Conservation (phyloP, 352 stramenopile species). For the Elongisporangium senticosum region DNA sequence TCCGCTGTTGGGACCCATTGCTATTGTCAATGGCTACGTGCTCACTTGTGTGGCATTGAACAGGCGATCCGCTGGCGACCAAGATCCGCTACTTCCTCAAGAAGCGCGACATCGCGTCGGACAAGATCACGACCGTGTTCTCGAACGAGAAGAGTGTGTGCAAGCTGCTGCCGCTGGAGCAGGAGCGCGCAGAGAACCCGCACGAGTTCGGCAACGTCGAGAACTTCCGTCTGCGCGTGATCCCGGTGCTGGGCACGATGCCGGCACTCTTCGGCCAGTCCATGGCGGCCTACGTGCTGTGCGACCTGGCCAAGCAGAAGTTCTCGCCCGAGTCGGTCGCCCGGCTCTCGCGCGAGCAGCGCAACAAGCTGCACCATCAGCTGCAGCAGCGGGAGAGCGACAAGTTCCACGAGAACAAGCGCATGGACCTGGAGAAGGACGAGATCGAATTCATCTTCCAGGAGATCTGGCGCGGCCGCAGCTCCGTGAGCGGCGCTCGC, state of each 20-base stretch:
- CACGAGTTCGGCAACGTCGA: slow-evolving; percentile 94
- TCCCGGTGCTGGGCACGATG: slow-evolving; percentile 92
- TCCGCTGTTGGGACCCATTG: slow-evolving; percentile 2
- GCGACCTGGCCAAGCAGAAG: slow-evolving; percentile 88
- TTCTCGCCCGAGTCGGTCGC: slow-evolving; percentile 73
- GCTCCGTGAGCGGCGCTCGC: slow-evolving; percentile 56
- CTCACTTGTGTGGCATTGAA: slow-evolving; percentile 3
- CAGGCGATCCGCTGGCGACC: slow-evolving; percentile 91
- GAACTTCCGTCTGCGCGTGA: slow-evolving; percentile 95
- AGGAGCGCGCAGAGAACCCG: slow-evolving; percentile 85
- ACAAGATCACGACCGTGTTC: slow-evolving; percentile 86
- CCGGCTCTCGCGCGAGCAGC: slow-evolving; percentile 74
- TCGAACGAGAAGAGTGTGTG: slow-evolving; percentile 95
- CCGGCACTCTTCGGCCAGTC: slow-evolving; percentile 97
- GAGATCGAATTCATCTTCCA: slow-evolving; percentile 87
- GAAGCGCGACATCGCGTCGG: slow-evolving; percentile 64
- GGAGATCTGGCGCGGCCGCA: slow-evolving; percentile 78
- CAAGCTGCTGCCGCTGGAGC: slow-evolving; percentile 93
- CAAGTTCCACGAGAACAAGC: slow-evolving; percentile 46
- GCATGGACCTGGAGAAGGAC: slow-evolving; percentile 75
- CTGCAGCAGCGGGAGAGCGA: slow-evolving; percentile 71
- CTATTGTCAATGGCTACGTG: slow-evolving; percentile 4
- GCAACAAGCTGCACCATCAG: slow-evolving; percentile 83
- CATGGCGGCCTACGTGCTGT: slow-evolving; percentile 93
- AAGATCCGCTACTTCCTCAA: slow-evolving; percentile 95